These are phyloP conservation scores for Platanthera zijinensis DNA, from an alignment of 106 monocot species.

Conservation along the genomic window DNA sequence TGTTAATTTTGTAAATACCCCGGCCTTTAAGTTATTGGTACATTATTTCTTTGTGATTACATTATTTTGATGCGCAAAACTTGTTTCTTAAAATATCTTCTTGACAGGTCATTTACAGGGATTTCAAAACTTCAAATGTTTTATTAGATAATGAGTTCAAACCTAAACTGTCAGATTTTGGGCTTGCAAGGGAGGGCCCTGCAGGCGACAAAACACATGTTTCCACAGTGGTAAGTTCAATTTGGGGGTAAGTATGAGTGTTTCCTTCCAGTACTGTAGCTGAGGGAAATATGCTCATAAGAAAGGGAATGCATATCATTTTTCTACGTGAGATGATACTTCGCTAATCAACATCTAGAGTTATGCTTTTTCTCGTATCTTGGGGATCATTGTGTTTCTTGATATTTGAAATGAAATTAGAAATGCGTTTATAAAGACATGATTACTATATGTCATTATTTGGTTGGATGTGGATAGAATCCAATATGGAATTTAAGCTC, in stretches of 20 bases:
- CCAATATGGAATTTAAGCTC: too few species aligned
- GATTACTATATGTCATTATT: too few species aligned
- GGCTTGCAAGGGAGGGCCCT: constrained; percentile 36
- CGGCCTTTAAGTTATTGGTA: not conserved
- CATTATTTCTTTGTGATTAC: not conserved
- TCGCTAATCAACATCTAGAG: not conserved
- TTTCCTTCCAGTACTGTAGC: not conserved
- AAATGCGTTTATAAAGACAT: too few species aligned
- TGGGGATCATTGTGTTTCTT: too few species aligned
- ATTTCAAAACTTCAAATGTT: constrained; percentile 32
- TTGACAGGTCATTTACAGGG: constrained; percentile 32
- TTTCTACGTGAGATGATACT: not conserved
- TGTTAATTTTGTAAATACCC: not conserved
- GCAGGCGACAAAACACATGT: constrained; percentile 29
- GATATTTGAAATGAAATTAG: too few species aligned
- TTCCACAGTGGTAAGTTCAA: constrained; percentile 21
- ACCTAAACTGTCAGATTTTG: constrained; percentile 31
- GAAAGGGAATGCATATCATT: not conserved
- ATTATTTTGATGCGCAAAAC: not conserved
- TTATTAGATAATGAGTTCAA: constrained; percentile 24
- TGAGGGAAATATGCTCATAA: not conserved
- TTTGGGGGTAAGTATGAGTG: not conserved
- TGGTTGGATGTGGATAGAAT: too few species aligned
- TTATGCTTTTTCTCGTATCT: not conserved
- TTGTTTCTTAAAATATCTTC: not conserved